Conservation (phyloP, 1,284 basidiomycete genomes). For the Trichosporon faecale region DNA sequence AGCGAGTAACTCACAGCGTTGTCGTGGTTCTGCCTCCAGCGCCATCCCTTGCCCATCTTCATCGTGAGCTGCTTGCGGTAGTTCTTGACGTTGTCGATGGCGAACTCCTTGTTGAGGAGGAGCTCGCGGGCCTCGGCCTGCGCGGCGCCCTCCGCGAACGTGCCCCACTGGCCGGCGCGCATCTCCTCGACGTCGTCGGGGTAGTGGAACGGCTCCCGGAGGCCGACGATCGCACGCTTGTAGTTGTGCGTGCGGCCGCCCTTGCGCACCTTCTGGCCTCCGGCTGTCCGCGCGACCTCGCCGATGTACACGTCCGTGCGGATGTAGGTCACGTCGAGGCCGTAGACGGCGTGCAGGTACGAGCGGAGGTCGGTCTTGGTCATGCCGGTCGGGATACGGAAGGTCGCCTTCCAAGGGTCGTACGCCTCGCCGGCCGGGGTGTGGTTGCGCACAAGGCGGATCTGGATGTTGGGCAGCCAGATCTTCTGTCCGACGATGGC, state of each 20-base stretch:
- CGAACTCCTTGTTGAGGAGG: constrained; percentile 63
- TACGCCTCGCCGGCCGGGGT: constrained; percentile 74
- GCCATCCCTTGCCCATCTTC: constrained; percentile 45
- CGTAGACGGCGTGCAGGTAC: constrained; percentile 78
- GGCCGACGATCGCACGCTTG: constrained; percentile 83
- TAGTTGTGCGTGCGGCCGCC: constrained; percentile 59
- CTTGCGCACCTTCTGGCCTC: constrained; percentile 33
- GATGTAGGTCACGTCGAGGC: constrained; percentile 84
- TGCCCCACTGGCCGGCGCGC: constrained; percentile 41
- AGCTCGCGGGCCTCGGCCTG: constrained; percentile 60
- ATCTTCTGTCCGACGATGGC: constrained; percentile 72
- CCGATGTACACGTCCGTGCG: constrained; percentile 84
- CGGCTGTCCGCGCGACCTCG: constrained; percentile 53
- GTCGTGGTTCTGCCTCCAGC: constrained; percentile 46
- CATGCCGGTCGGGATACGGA: constrained; percentile 74
- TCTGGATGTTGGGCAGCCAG: constrained; percentile 82
- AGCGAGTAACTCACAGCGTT: constrained; percentile 36
- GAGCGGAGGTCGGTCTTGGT: constrained; percentile 89
- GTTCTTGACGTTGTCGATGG: constrained; percentile 57
- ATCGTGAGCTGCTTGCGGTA: constrained; percentile 43
- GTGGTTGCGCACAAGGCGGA: constrained; percentile 79
- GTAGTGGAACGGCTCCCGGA: constrained; percentile 87
- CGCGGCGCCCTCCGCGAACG: constrained; percentile 39
- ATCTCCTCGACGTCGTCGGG: constrained; percentile 75
- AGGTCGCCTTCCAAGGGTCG: constrained; percentile 92